Conservation (phyloP, 352 stramenopile genomes). For the Phytophthora pinifolia region DNA sequence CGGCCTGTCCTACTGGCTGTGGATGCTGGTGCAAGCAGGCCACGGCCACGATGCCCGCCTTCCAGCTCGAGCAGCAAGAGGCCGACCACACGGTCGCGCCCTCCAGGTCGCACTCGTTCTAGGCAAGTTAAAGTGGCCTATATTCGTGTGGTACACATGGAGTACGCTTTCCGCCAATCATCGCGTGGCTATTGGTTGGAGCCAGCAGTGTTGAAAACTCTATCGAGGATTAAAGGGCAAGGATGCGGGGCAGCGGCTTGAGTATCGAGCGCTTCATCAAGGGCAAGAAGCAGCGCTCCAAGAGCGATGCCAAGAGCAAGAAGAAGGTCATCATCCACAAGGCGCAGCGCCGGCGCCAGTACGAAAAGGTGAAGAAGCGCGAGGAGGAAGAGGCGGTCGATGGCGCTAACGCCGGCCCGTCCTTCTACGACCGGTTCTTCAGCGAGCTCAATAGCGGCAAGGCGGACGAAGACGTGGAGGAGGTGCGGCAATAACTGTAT, state of each 20-base stretch:
- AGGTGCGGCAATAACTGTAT: constrained; percentile 10
- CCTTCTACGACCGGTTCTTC: constrained; percentile 87
- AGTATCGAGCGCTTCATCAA: constrained; percentile 89
- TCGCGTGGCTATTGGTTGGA: constrained; percentile 13
- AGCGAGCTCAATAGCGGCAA: constrained; percentile 51
- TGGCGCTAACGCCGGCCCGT: constrained; percentile 28
- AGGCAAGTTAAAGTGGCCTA: constrained; percentile 19
- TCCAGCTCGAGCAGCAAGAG: constrained; percentile 26
- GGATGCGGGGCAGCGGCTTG: constrained; percentile 74
- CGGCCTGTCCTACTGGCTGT: constrained; percentile 76
- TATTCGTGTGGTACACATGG: constrained; percentile 15
- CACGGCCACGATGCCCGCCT: constrained; percentile 45
- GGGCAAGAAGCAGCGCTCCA: constrained; percentile 78
- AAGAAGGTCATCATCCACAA: constrained; percentile 84
- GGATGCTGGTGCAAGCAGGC: constrained; percentile 86
- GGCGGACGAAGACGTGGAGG: constrained; percentile 27
- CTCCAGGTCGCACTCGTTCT: constrained; percentile 78
- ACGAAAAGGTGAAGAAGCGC: constrained; percentile 83
- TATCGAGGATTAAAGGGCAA: constrained; percentile 2
- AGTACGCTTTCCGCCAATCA: constrained; percentile 13
- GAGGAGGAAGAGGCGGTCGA: constrained; percentile 27
- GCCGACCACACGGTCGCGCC: constrained; percentile 31
- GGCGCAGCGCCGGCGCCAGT: constrained; percentile 71
- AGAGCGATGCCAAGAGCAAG: constrained; percentile 81
- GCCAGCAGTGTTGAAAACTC: constrained; percentile 4